Conservation (phyloP, 192 early-diverging fungal species). For the Coemansia sp. region DNA sequence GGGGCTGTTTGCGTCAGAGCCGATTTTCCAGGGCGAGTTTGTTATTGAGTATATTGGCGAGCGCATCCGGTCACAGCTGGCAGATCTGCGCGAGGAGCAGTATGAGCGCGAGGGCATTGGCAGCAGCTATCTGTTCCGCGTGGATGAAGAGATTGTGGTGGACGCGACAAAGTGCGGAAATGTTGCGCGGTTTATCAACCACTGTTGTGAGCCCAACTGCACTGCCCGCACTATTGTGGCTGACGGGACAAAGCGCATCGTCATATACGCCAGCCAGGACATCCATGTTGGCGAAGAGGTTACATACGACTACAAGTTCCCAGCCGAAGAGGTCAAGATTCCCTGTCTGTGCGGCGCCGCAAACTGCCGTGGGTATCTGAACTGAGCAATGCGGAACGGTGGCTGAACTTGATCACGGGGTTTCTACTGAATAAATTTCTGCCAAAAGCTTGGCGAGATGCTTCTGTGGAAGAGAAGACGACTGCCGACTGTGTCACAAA, state of each 20-base stretch:
- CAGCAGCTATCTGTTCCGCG: constrained; percentile 90
- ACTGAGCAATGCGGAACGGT: constrained; percentile 41
- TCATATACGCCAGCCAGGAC: constrained; percentile 94
- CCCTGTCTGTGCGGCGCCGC: constrained; percentile 93
- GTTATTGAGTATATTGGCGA: constrained; percentile 99
- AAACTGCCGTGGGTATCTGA: constrained; percentile 78
- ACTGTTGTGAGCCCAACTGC: constrained; percentile 99
- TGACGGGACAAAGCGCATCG: constrained; percentile 91
- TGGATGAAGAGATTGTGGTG: constrained; percentile 93
- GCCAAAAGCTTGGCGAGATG: not conserved
- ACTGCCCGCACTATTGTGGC: constrained; percentile 92
- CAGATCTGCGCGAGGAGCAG: constrained; percentile 88
- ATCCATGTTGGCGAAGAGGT: constrained; percentile 96
- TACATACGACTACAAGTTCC: constrained; percentile 97
- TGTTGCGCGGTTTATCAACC: constrained; percentile 97
- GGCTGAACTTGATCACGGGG: not conserved
- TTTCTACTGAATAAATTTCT: not conserved
- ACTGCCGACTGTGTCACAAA: not conserved
- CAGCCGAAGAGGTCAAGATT: constrained; percentile 69
- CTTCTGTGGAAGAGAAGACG: not conserved
- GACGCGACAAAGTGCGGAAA: constrained; percentile 98
- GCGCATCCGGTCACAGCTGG: constrained; percentile 89
- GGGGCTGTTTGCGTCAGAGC: constrained; percentile 95
- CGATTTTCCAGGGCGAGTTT: constrained; percentile 90
- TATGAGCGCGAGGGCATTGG: constrained; percentile 96